Percentiles rank a stretch among this genome's conserved stretches.
These are phyloP conservation scores for Boeremia exigua DNA, from an alignment of 2,329 filamentous ascomycete species.

Conservation along the genomic window DNA sequence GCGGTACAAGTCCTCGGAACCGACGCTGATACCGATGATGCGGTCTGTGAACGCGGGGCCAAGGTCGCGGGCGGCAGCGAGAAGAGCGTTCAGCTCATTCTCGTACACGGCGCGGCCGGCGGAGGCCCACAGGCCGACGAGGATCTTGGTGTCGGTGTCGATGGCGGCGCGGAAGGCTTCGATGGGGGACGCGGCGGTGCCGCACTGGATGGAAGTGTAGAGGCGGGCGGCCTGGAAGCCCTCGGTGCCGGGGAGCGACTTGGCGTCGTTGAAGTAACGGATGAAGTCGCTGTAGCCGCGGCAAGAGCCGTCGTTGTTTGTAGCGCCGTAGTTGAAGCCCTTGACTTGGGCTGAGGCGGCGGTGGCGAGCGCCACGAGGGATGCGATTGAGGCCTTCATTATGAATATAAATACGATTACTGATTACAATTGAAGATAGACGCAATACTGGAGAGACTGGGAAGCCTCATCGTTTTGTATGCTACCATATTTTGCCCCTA, in stretches of 20 bases:
- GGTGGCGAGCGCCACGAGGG: slow-evolving; percentile 25
- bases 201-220: slow-evolving; percentile 75
- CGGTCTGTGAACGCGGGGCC: slow-evolving; percentile 68
- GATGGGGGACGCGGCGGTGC: slow-evolving; percentile 59
- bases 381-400: slow-evolving; percentile 23
- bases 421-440: background rate
- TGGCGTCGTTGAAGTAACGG: slow-evolving; percentile 70
- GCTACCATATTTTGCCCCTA: slow-evolving; percentile 7
- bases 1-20: slow-evolving; percentile 73
- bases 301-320: slow-evolving; percentile 63
- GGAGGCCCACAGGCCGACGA: slow-evolving; percentile 84
- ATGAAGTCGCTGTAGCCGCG: slow-evolving; percentile 71
- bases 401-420: slow-evolving; percentile 11
- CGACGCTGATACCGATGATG: slow-evolving; percentile 82
- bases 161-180: slow-evolving; percentile 60
- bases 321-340: slow-evolving; percentile 76
- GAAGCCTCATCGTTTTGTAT: slow-evolving; percentile 4
- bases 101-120: slow-evolving; percentile 66
- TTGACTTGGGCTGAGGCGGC: slow-evolving; percentile 35
- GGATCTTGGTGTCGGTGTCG: slow-evolving; percentile 74
- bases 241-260: slow-evolving; percentile 66
- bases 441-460: background rate
- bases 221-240: slow-evolving; percentile 73
- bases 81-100: slow-evolving; percentile 76
- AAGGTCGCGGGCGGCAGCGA: slow-evolving; percentile 70